Evolutionary conservation across 1,284 basidiomycete genomes (phyloP).

Genomic region (Ceratobasidium papillatum): DNA sequence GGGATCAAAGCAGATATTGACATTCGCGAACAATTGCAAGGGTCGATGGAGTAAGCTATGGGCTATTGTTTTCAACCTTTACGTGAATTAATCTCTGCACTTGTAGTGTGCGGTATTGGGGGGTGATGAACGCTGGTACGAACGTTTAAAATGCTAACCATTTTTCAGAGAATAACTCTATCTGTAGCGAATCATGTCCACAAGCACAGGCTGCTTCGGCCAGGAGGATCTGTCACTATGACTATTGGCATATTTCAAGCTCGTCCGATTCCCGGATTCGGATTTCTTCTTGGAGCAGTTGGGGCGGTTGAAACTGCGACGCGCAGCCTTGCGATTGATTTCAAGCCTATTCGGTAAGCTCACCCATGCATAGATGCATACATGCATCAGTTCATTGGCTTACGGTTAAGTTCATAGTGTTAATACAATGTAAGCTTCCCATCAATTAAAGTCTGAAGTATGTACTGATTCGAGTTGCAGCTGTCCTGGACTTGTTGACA

Average conservation of each 20-base stretch:
- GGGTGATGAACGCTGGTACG: slow-evolving; percentile 9
- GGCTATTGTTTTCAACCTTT: not conserved
- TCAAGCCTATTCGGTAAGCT: slow-evolving; percentile 22
- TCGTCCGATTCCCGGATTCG: not conserved
- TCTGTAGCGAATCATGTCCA: slow-evolving; percentile 20
- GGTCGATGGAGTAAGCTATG: not conserved
- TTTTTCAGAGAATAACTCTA: not conserved
- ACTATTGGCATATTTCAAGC: not conserved
- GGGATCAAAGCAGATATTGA: not conserved
- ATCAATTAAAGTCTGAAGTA: not conserved
- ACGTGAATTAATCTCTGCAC: not conserved
- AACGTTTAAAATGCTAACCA: not conserved
- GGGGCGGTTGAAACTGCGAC: slow-evolving; percentile 27
- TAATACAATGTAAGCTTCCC: slow-evolving; percentile 4
- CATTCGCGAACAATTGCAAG: slow-evolving; percentile 1
- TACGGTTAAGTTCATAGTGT: not conserved
- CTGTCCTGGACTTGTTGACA: slow-evolving; percentile 27
- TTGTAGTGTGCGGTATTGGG: slow-evolving; percentile 19
- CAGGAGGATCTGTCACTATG: slow-evolving; percentile 17
- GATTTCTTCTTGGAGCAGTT: not conserved
- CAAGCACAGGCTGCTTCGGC: slow-evolving; percentile 4
- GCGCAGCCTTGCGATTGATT: slow-evolving; percentile 15
- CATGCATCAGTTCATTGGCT: not conserved
- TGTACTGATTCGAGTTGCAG: not conserved
- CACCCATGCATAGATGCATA: not conserved